Base-by-base conservation (phyloP, 495 filamentous ascomycete genomes). In the Aspergillus sclerotiicarbonarius region DNA sequence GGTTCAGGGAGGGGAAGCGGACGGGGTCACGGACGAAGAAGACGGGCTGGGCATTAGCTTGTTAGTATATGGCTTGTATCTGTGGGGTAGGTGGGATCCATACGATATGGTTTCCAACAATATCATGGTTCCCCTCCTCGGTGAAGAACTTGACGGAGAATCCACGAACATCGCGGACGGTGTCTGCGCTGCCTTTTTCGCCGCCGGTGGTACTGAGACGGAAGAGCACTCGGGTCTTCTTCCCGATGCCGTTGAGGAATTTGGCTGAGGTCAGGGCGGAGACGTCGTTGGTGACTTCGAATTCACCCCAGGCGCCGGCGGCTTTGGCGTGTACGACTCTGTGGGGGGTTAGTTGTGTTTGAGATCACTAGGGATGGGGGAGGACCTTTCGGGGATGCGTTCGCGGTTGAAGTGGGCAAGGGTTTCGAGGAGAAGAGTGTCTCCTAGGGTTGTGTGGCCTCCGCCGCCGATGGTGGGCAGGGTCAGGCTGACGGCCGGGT, bases 71-170 rank as follows among this genome's bases (percentile, higher is more conserved):
- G n/a, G n/a, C n/a, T n/a, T n/a, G n/a, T n/a, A n/a, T n/a, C n/a
- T n/a, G n/a, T n/a, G n/a, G n/a, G n/a, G n/a, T n/a, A n/a, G n/a
- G n/a, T n/a, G n/a, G 8, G 18, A 15, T 0, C 51, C 65, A n/a
- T 56, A 73, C 67, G 1, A 64, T 67, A 20, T 71, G 69, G 51
- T 73, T 72, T 15, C 67, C 66, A 16, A 76, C 74, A 58, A 66
- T 69, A 59, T 92, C 89, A 67, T 84, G 85, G 65, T 91, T 91
- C 8, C 88, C 88, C 62, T 94, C 88, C 29, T 88, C 77, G 2
- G 90, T 92, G 66, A 88, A 91, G 69, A 92, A 84, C 76, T 90
- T 90, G 70, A 89, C 71, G 9, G 83, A 77, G 64, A 84, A 89
- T 4, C 88, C 88, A 55, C 84, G 75, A 7, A 86, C 82, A 71